Evolutionary conservation across 2,329 filamentous ascomycete genomes (phyloP).

Genomic region (Sarocladium oryzae): DNA sequence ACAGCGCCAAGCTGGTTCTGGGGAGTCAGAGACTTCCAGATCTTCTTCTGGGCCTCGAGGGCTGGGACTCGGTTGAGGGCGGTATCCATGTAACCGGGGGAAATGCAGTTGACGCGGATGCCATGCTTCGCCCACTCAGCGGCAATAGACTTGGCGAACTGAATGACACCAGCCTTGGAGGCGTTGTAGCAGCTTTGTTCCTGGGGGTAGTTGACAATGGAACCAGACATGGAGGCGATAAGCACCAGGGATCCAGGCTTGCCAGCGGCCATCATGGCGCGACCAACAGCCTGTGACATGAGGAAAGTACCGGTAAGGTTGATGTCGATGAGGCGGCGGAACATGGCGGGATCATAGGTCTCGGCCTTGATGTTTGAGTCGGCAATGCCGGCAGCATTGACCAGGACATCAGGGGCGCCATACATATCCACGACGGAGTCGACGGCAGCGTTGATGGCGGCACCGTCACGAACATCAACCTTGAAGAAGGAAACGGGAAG

Average conservation of each 20-base stretch:
- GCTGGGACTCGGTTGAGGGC: constrained; percentile 71
- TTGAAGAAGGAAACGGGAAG: constrained; percentile 71
- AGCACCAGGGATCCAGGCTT: constrained; percentile 69
- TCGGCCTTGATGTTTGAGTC: constrained; percentile 81
- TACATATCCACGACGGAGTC: constrained; percentile 59
- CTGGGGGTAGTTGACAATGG: constrained; percentile 81
- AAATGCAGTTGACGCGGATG: constrained; percentile 80
- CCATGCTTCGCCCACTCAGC: constrained; percentile 78
- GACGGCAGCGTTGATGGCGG: constrained; percentile 63
- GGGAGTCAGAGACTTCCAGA: constrained; percentile 69
- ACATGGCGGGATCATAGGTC: constrained; percentile 69
- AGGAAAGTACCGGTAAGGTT: constrained; percentile 76
- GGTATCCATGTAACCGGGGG: constrained; percentile 82
- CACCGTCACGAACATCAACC: constrained; percentile 68
- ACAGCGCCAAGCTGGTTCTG: constrained; percentile 66
- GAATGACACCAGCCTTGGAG: constrained; percentile 73
- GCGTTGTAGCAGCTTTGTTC: constrained; percentile 80
- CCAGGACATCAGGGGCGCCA: constrained; percentile 65
- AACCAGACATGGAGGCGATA: constrained; percentile 74
- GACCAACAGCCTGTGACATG: constrained; percentile 65
- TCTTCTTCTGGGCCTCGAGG: constrained; percentile 74
- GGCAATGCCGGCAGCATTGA: constrained; percentile 75
- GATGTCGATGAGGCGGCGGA: constrained; percentile 73
- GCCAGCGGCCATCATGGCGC: constrained; percentile 65
- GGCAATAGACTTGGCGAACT: constrained; percentile 72